These are phyloP conservation scores for Glebionis coronaria DNA, from an alignment of 129 eudicot genomes.

Conservation along the genomic window DNA sequence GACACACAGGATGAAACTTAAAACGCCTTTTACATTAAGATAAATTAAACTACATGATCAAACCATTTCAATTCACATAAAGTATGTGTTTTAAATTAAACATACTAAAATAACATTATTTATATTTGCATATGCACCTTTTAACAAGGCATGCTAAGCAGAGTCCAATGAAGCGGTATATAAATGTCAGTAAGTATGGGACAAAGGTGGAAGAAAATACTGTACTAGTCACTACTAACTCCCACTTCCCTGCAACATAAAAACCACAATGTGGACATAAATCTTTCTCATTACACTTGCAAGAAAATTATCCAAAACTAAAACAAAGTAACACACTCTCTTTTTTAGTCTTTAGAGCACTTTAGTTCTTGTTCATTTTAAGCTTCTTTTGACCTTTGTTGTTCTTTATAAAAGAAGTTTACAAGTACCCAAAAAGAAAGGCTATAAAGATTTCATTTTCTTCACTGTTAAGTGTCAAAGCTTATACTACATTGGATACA, in stretches of 20 bases:
- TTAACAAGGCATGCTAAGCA: slow-evolving; percentile 29
- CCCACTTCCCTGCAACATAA: slow-evolving; percentile 57
- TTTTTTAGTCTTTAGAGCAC: slow-evolving; percentile 4
- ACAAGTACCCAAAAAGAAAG: slow-evolving; percentile 26
- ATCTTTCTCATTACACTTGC: not conserved
- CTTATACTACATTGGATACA: slow-evolving; percentile 6
- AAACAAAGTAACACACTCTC: slow-evolving; percentile 6
- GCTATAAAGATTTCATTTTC: slow-evolving; percentile 24
- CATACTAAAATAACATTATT: slow-evolving; percentile 7
- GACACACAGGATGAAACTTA: slow-evolving; percentile 13
- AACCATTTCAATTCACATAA: not conserved
- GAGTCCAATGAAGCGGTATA: slow-evolving; percentile 22
- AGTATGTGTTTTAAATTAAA: slow-evolving; percentile 10
- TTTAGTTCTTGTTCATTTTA: not conserved
- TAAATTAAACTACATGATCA: slow-evolving; percentile 10
- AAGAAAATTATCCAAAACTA: slow-evolving; percentile 1
- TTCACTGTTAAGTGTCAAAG: slow-evolving; percentile 24
- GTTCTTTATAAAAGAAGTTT: slow-evolving; percentile 2
- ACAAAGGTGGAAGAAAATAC: slow-evolving; percentile 42
- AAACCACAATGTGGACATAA: slow-evolving; percentile 21
- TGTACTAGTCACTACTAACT: slow-evolving; percentile 85
- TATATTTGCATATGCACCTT: slow-evolving; percentile 16
- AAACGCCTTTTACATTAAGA: slow-evolving; percentile 13
- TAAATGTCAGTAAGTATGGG: slow-evolving; percentile 37
- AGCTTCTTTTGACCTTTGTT: slow-evolving; percentile 17